Evolutionary conservation across 345 rosid genomes (phyloP).

Genomic region (Gossypium sturtianum): DNA sequence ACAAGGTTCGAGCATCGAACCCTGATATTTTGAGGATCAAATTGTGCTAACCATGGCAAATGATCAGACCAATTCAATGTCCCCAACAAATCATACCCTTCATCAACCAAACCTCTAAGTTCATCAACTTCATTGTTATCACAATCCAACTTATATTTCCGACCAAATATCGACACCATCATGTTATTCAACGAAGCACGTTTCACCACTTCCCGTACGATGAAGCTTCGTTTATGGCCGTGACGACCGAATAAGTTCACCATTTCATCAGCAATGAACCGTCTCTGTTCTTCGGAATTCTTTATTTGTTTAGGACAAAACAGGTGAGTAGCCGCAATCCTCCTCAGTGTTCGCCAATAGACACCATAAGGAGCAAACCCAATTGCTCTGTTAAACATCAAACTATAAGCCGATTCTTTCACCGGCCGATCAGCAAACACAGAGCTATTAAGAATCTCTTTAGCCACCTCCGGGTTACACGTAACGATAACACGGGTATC

Average conservation of each 20-base stretch:
- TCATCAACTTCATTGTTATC: constrained; percentile 31
- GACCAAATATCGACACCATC: constrained; percentile 75
- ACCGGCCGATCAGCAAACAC: constrained; percentile 73
- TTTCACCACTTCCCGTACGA: constrained; percentile 51
- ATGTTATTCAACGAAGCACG: constrained; percentile 63
- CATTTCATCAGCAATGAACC: constrained; percentile 44
- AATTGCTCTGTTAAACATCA: constrained; percentile 76
- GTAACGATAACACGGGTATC: constrained; percentile 62
- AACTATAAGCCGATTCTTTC: constrained; percentile 65
- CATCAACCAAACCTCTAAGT: constrained; percentile 49
- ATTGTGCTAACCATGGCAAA: constrained; percentile 55
- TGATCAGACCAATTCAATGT: constrained; percentile 67
- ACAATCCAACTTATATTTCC: constrained; percentile 34
- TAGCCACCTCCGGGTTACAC: constrained; percentile 60
- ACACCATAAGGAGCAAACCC: constrained; percentile 77
- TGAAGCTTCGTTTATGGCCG: constrained; percentile 17
- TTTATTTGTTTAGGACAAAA: constrained; percentile 57
- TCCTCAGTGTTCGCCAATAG: constrained; percentile 66
- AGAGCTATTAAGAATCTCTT: constrained; percentile 56
- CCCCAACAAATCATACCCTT: constrained; percentile 64
- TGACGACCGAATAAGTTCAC: constrained; percentile 20
- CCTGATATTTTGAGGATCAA: constrained; percentile 65
- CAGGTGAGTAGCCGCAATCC: constrained; percentile 55
- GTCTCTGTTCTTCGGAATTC: constrained; percentile 39
- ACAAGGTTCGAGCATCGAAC: constrained; percentile 56